These are phyloP conservation scores for Aquilaria yunnanensis DNA, from an alignment of 345 rosid genomes.

Conservation along the genomic window DNA sequence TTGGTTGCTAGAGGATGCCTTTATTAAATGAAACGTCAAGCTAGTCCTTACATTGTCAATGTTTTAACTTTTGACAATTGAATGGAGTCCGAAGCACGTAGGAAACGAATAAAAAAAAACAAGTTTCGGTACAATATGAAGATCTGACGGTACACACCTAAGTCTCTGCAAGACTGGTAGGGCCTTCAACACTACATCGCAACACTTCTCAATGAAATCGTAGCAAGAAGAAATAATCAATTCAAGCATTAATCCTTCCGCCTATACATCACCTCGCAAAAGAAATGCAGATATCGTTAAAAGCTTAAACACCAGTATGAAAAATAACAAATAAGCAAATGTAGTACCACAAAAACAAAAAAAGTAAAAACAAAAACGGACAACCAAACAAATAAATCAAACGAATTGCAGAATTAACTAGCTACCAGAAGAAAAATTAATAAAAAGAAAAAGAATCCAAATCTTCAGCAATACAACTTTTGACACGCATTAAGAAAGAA, in stretches of 20 bases:
- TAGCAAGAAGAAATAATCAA: constrained; percentile 53
- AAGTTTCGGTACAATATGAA: background rate
- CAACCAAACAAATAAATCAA: background rate
- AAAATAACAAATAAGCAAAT: background rate
- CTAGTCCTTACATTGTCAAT: too few relatives aligned
- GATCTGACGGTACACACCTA: constrained; percentile 27
- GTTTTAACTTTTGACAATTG: too few relatives aligned
- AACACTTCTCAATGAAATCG: constrained; percentile 57
- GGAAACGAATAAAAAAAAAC: background rate
- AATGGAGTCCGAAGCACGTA: too few relatives aligned
- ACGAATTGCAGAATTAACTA: background rate
- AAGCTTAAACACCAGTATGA: constrained; percentile 6
- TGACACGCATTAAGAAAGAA: too few relatives aligned
- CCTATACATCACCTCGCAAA: constrained; percentile 38
- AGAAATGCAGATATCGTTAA: constrained; percentile 7
- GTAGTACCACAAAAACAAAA: background rate
- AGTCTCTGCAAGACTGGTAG: constrained; percentile 63
- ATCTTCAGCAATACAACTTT: background rate
- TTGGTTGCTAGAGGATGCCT: too few relatives aligned
- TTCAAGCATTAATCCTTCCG: constrained; percentile 78
- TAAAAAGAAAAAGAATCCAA: background rate
- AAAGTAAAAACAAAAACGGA: background rate
- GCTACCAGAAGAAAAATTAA: background rate
- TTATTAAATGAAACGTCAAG: too few relatives aligned
- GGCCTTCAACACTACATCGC: constrained; percentile 61